Base-by-base conservation (phyloP, 495 filamentous ascomycete species). In the Penicillium verhagenii region DNA sequence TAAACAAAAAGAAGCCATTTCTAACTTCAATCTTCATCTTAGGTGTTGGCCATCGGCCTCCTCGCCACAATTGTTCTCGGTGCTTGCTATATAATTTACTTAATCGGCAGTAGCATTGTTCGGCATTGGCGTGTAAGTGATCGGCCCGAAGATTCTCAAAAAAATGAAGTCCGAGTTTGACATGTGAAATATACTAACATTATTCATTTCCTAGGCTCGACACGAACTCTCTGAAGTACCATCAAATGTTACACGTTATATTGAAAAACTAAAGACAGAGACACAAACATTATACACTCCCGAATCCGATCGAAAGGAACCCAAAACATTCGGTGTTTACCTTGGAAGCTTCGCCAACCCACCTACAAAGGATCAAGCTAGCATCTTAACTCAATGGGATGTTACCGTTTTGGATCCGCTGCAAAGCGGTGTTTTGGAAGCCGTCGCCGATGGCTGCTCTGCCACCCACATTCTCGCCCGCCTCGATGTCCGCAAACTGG, bases 111-210 rank as follows among this genome's bases (percentile, higher is more conserved):
- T 4, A 10, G 14, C 9, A 13, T 31, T 48, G 11, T 19, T 20
- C 45, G 45, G 25, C 29, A 48, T 48, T 48, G 45, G 45, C 45
- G 45, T 11, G 45, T 48, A 48, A 48, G 45, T 48, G 20, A 25
- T 45, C 42, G 42, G 42, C 42, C 23, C 23, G 42, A 45, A 25
- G 0, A 25, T 11, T 25, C 16, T 40, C 16, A 6, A 40, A n/a
- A 14, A 7, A 40, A n/a, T 16, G 37, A 40, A n/a, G n/a, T n/a
- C n/a, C n/a, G n/a, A n/a, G n/a, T n/a, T n/a, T n/a, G n/a, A n/a
- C n/a, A n/a, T n/a, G n/a, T n/a, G 14, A 7, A 20, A 18, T 42
- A 16, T 42, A 16, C 19, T 42, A 2, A 35, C 31, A 39, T 18
- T 11, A 14, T 39, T 6, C 6, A 7, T 14, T 16, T 33, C 13